Evolutionary conservation across 345 rosid genomes (phyloP).

Genomic region (Lagerstroemia speciosa): DNA sequence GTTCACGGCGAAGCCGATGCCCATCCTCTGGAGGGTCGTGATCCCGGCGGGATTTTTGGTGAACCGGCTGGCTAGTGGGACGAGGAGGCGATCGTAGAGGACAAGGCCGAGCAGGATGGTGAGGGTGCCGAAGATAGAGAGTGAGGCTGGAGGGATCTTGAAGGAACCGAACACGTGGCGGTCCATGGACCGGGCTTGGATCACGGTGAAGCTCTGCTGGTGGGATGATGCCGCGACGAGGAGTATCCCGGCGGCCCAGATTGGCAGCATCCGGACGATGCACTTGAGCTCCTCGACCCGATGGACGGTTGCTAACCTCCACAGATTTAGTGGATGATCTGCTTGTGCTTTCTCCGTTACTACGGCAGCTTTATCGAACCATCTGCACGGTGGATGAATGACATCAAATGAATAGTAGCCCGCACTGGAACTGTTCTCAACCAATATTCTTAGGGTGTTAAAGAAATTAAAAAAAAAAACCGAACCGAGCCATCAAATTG

Average conservation of each 20-base stretch:
- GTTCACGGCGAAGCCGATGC: constrained; percentile 35
- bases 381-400: constrained; percentile 22
- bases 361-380: constrained; percentile 52
- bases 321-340: constrained; percentile 24
- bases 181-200: constrained; percentile 58
- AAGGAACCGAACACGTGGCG: constrained; percentile 43
- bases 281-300: constrained; percentile 59
- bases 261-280: constrained; percentile 44
- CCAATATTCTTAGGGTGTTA: no score
- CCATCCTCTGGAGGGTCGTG: constrained; percentile 54
- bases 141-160: constrained; percentile 49
- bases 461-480: no score
- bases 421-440: no score
- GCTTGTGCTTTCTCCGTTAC: constrained; percentile 24
- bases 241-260: constrained; percentile 51
- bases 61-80: constrained; percentile 38
- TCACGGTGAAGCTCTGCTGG: constrained; percentile 39
- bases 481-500: no score
- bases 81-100: constrained; percentile 44
- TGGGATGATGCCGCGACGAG: constrained; percentile 42
- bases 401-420: not conserved
- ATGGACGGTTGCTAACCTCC: constrained; percentile 51
- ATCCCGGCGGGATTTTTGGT: constrained; percentile 44
- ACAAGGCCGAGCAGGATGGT: constrained; percentile 35
- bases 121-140: constrained; percentile 37